phyloP scores from a whole-genome alignment of 2,329 filamentous ascomycete species.

The Sordariomycetes sp. region DNA sequence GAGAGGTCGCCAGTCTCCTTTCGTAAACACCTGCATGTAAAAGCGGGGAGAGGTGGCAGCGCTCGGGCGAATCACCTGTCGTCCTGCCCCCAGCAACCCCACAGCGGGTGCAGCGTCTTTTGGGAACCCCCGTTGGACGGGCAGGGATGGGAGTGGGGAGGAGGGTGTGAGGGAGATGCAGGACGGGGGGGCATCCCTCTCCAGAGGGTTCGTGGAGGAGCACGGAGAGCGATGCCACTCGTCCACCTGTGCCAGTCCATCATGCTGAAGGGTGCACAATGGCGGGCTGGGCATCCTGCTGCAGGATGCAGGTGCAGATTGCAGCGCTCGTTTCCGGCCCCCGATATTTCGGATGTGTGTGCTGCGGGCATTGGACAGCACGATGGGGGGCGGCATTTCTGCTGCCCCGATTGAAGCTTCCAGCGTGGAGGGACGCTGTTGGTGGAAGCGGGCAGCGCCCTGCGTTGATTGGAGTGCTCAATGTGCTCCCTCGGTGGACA shows the following conservation, averaged over 20 bases:
- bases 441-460: not conserved
- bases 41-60: not conserved
- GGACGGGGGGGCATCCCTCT: not conserved
- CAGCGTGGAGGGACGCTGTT: not conserved
- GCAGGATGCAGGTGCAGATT: slow-evolving; percentile 3
- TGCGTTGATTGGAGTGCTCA: not conserved
- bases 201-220: not conserved
- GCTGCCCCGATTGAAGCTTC: not conserved
- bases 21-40: not conserved
- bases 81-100: not conserved
- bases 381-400: not conserved
- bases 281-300: not conserved
- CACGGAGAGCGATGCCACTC: not conserved
- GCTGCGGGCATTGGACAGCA: not conserved
- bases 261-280: not conserved
- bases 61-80: not conserved
- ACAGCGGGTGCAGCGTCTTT: not conserved
- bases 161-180: not conserved
- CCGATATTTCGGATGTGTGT: not conserved
- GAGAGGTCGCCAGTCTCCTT: not conserved
- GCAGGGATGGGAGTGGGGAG: not conserved
- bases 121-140: not conserved
- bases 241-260: not conserved
- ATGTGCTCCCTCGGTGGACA: not conserved
- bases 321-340: not conserved